Evolutionary conservation across 768 basidiomycete genomes (phyloP).

Genomic region (Naematelia encephala): DNA sequence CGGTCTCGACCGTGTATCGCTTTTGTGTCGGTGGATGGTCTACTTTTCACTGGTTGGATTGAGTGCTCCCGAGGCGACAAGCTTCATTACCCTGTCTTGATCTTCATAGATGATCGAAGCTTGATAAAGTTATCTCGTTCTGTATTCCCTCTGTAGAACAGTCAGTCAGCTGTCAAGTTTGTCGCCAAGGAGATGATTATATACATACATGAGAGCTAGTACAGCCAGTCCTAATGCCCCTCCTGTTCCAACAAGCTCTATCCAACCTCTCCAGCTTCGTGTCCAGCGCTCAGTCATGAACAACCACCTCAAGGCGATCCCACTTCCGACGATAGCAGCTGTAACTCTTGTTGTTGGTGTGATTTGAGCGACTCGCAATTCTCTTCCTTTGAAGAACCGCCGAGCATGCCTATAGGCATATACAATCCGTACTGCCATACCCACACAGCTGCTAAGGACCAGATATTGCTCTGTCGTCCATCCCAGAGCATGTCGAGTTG

Average conservation of each 20-base stretch:
- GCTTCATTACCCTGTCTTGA: not conserved
- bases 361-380: not conserved
- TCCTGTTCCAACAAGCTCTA: conserved; percentile 24
- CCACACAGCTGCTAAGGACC: conserved; percentile 33
- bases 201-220: not conserved
- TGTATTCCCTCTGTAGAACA: not conserved
- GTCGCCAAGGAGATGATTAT: not conserved
- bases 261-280: conserved; percentile 16
- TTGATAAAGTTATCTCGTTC: not conserved
- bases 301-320: conserved; percentile 3
- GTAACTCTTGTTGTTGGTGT: not conserved
- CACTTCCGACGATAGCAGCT: not conserved
- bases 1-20: not conserved
- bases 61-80: not conserved
- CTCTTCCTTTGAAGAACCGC: not conserved
- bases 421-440: conserved; percentile 40
- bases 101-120: not conserved
- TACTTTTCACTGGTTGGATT: too few species aligned
- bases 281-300: conserved; percentile 12
- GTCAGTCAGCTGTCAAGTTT: not conserved
- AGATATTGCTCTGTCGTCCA: conserved; percentile 17
- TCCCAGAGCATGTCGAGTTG: not conserved
- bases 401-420: conserved; percentile 36
- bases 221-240: conserved; percentile 23
- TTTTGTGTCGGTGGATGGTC: too few species aligned